phyloP scores from a whole-genome alignment of 2,329 filamentous ascomycete genomes.

The Botrytis galanthina region DNA sequence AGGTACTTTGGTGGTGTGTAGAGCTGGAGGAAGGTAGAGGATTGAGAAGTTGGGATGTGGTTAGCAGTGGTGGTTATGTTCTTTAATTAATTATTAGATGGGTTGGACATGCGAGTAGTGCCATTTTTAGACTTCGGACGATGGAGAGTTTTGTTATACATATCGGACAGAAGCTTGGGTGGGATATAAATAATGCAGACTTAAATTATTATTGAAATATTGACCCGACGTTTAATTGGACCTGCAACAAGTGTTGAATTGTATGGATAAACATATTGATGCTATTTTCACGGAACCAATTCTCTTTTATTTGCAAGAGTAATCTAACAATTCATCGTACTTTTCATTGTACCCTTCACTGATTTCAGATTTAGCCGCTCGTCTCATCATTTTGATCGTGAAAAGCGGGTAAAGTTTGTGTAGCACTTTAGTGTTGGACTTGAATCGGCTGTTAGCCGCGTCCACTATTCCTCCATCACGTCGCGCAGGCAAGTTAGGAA shows the following conservation, averaged over 20 bases:
- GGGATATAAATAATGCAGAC: neutral
- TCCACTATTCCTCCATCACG: neutral
- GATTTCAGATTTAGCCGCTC: neutral
- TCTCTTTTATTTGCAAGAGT: neutral
- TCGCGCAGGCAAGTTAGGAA: neutral
- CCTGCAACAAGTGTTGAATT: neutral
- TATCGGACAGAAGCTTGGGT: neutral
- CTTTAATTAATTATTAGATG: constrained; percentile 7
- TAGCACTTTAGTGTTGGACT: neutral
- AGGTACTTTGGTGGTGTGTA: constrained; percentile 96
- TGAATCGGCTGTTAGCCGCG: neutral
- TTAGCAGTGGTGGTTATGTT: constrained; percentile 54
- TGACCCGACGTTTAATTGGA: neutral
- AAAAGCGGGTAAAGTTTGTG: neutral
- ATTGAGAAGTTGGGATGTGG: constrained; percentile 75
- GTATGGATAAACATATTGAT: neutral
- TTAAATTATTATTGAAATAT: neutral
- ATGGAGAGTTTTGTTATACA: neutral
- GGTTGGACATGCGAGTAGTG: neutral
- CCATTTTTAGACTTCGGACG: neutral
- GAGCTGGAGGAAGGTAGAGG: constrained; percentile 85
- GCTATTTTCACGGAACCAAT: neutral
- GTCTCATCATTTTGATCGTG: neutral
- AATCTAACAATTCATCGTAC: neutral
- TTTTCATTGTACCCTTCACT: neutral